Evolutionary conservation across 768 basidiomycete species (phyloP), one percentile per base, ranked within the genome.

Genomic region (Goffeauzyma gilvescens): DNA sequence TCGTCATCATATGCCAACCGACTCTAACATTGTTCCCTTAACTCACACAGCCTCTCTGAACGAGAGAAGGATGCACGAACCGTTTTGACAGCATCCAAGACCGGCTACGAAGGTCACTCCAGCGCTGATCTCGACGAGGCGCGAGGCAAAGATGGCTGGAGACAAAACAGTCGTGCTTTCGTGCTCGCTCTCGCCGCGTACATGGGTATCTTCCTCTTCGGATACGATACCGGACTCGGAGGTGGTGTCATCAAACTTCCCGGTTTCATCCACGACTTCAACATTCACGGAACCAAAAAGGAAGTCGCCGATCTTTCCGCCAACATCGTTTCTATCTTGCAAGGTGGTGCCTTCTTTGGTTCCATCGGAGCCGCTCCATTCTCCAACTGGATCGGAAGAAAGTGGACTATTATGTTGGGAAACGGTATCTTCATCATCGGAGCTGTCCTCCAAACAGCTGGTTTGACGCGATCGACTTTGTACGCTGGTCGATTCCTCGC

Each of bases 271-370:
- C 33, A 64, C 10, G 69, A 74, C 34, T 85, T 85, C 54, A 74
- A 73, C 13, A 67, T 80, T 40, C 30, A 27, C 24, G 57, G 60
- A 31, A 62, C 75, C 57, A 53, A 56, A 17, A 48, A 48, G 18
- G 60, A 66, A 27, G 51, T 61, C 15, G 71, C 78, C 43, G 65
- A 68, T 4, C 67, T 85, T n/a, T 77, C 76, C 0, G 78, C 79
- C 32, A 83, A 63, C 49, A 81, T 89, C 32, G 85, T 87, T 14
- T 81, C 84, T 3, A 80, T 86, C 4, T 69, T 87, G 8, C 84
- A 86, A 57, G 81, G 76, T 4, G 82, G 82, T 31, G 53, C 81
- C 1, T 85, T 86, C 70, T 86, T 86, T 55, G 85, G 84, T 44
- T 81, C 83, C 12, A 59, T 89, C 27, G 27, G 43, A 21, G 48